Conservation (phyloP, 2,329 filamentous ascomycete genomes). For the Colletotrichum spinosum region DNA sequence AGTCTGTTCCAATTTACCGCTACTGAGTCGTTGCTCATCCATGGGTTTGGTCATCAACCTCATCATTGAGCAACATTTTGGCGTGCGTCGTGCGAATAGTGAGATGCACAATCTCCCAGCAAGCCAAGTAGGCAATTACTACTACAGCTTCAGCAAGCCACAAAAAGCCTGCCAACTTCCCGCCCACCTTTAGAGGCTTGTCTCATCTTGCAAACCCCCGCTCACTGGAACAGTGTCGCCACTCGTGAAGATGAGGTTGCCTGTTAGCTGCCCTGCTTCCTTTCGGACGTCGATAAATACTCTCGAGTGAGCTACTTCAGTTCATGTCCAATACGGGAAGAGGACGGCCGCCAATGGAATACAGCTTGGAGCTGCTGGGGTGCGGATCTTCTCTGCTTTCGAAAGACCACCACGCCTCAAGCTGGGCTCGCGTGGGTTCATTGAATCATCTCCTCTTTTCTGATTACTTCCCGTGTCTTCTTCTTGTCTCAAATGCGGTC, state of each 20-base stretch:
- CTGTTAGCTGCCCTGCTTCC: neutral
- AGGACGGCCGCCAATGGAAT: constrained; percentile 1
- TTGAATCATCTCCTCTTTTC: no score
- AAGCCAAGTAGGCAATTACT: constrained; percentile 6
- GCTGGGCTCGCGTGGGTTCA: no score
- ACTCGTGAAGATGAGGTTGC: neutral
- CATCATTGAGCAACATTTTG: no score
- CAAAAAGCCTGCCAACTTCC: constrained; percentile 6
- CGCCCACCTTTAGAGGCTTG: neutral
- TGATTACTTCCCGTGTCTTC: no score
- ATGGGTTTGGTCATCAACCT: no score
- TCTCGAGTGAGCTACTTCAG: neutral
- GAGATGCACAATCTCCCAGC: constrained; percentile 2
- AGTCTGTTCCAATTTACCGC: neutral
- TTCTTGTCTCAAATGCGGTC: no score
- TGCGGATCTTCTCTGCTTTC: no score
- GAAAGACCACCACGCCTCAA: no score
- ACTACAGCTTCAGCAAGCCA: constrained; percentile 33
- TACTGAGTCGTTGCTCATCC: neutral
- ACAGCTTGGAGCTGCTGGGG: no score
- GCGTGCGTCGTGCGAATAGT: neutral
- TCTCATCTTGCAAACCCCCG: constrained; percentile 13
- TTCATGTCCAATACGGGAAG: neutral
- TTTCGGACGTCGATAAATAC: constrained; percentile 2
- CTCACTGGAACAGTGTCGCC: constrained; percentile 1